Base-by-base conservation (phyloP, 805 yeast species). In the Yarrowia porcina region DNA sequence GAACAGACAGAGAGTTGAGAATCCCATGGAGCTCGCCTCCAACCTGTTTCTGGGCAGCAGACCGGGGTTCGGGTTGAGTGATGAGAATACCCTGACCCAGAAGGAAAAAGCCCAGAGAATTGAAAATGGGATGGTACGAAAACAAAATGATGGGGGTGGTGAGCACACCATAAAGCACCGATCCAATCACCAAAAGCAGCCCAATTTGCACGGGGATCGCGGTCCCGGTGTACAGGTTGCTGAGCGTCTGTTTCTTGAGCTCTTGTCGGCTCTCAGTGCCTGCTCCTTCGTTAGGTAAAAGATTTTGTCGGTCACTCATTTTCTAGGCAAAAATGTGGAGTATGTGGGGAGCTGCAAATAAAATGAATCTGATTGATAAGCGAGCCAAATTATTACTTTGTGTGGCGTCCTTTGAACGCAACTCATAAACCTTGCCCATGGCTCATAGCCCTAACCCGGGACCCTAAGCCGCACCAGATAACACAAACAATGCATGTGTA, bases 201-300 rank as follows among this genome's bases (percentile, higher is more conserved):
- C 66, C 66, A 35, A 64, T n/a, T 4, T 70, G 64, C 54, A 82
- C 79, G 44, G 82, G 76, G 21, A 74, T 72, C 61, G 83, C 82
- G 3, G 32, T 7, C 11, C 50, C 27, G 20, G 39, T 45, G 50
- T 47, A 59, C 21, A 63, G 33, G 56, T 63, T 63, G 20, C 50
- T n/a, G 11, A 56, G 41, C 45, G 62, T 30, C 39, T 56, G 56
- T 25, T n/a, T 20, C 21, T 88, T 52, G 39, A 52, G 33, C 44
- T 52, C 59, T 9, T n/a, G 7, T 1, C 13, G 42, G 13, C 15
- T 17, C 17, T 25, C 44, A 4, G 45, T 9, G 18, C 6, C 3
- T 1, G 35, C 13, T 4, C 12, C 21, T 4, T 36, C 23, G 18
- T 25, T 17, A 12, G 23, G 20, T 11, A 52, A 33, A 10, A 52